Conservation (phyloP, 2,329 filamentous ascomycete species). For the Verticillium zaregamsianum region DNA sequence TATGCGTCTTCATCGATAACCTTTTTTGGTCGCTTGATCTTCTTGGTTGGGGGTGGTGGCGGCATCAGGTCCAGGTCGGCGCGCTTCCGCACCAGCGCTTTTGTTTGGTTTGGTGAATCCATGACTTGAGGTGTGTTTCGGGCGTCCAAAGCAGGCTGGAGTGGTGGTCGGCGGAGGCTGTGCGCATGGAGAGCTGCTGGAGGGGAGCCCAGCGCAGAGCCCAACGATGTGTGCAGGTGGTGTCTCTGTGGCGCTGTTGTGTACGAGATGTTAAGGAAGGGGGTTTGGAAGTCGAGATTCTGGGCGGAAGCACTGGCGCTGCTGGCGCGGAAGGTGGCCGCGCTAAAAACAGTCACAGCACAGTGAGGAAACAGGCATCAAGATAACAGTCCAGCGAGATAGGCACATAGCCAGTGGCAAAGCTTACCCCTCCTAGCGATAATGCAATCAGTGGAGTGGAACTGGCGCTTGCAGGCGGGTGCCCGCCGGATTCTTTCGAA, state of each 20-base stretch:
- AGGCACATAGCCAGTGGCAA: neutral
- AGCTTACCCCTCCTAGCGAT: neutral
- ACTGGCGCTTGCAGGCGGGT: neutral
- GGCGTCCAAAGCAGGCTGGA: neutral
- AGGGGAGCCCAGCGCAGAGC: neutral
- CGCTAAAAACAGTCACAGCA: neutral
- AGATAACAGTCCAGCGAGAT: neutral
- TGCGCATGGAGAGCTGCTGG: neutral
- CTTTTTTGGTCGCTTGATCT: conserved; percentile 84
- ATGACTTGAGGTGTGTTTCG: conserved; percentile 21
- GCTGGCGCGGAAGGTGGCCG: neutral
- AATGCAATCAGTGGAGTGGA: neutral
- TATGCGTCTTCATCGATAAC: conserved; percentile 94
- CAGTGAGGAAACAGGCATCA: neutral
- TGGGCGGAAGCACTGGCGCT: neutral
- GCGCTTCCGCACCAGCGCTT: conserved; percentile 63
- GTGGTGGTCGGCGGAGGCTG: neutral
- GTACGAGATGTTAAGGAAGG: neutral
- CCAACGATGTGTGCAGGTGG: neutral
- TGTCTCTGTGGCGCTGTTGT: neutral
- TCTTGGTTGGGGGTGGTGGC: conserved; percentile 77
- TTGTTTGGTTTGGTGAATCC: conserved; percentile 37
- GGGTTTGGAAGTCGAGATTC: neutral
- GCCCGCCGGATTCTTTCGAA: neutral
- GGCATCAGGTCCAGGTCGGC: conserved; percentile 74